phyloP scores from a whole-genome alignment of 345 rosid species.

The Populus davidiana region DNA sequence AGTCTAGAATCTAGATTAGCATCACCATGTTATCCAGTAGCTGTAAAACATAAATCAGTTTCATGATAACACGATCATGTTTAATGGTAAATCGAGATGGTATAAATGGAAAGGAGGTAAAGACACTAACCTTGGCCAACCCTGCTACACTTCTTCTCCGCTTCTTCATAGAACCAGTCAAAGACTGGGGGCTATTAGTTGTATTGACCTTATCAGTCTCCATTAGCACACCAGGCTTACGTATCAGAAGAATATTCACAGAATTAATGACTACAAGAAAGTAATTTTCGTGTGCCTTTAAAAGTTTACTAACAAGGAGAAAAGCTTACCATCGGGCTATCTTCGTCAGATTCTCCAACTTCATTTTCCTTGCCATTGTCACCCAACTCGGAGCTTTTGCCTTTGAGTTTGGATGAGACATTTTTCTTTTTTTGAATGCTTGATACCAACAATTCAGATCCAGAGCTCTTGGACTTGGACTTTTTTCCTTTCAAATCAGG shows the following conservation, averaged over 20 bases:
- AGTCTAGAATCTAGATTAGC: background rate
- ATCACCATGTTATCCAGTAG: background rate
- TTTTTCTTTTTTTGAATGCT: slow-evolving; percentile 38
- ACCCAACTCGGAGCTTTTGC: slow-evolving; percentile 43
- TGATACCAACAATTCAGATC: slow-evolving; percentile 39
- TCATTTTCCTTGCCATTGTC: slow-evolving; percentile 40
- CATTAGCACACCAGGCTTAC: slow-evolving; percentile 37
- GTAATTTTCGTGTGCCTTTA: background rate
- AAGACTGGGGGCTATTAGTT: slow-evolving; percentile 42
- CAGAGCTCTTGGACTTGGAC: slow-evolving; percentile 29
- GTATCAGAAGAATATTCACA: slow-evolving; percentile 11
- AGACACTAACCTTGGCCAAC: slow-evolving; percentile 59
- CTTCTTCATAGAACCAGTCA: slow-evolving; percentile 58
- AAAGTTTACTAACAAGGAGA: slow-evolving; percentile 9
- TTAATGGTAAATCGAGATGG: background rate
- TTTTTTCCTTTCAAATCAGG: slow-evolving; percentile 40
- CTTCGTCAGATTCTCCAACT: slow-evolving; percentile 43
- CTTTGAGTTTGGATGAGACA: slow-evolving; percentile 36
- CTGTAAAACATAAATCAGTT: background rate
- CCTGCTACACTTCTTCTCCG: slow-evolving; percentile 67
- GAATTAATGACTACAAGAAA: slow-evolving; percentile 8
- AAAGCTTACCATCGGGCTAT: slow-evolving; percentile 53
- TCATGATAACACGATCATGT: background rate
- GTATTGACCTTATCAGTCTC: slow-evolving; percentile 38
- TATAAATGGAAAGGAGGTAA: background rate